Evolutionary conservation across 2,329 filamentous ascomycete genomes (phyloP).

Genomic region (Diplodia scrobiculata): DNA sequence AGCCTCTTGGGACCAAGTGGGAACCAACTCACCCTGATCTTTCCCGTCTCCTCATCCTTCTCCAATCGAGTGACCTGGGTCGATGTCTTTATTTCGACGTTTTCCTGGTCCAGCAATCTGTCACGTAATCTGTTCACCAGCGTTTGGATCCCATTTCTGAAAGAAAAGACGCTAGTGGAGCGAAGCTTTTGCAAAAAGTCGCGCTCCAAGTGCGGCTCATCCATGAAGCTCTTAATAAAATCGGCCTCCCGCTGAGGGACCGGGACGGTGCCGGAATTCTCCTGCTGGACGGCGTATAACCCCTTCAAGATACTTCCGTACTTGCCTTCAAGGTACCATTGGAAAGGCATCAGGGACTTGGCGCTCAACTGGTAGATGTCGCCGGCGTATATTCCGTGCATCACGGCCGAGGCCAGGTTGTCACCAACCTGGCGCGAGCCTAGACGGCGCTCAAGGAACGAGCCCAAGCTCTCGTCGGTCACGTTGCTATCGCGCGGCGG

Average conservation of each 20-base stretch:
- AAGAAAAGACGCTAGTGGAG: constrained; percentile 47
- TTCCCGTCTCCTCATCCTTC: constrained; percentile 13
- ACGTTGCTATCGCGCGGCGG: constrained; percentile 39
- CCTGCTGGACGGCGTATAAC: constrained; percentile 27
- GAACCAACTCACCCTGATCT: constrained; percentile 7
- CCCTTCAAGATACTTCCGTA: constrained; percentile 48
- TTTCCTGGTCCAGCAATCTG: constrained; percentile 36
- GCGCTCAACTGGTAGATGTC: constrained; percentile 80
- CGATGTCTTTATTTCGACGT: constrained; percentile 46
- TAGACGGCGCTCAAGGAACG: constrained; percentile 62
- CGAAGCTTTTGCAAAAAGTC: constrained; percentile 19
- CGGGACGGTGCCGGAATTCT: not conserved
- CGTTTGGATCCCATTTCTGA: constrained; percentile 49
- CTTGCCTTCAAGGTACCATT: constrained; percentile 54
- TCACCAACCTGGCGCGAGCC: constrained; percentile 60
- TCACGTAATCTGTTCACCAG: constrained; percentile 44
- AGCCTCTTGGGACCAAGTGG: not conserved
- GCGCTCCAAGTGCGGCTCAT: constrained; percentile 16
- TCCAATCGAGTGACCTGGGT: constrained; percentile 53
- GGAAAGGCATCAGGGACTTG: constrained; percentile 60
- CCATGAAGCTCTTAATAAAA: constrained; percentile 15
- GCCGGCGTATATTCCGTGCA: constrained; percentile 92
- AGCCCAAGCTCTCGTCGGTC: constrained; percentile 70
- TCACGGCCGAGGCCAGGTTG: constrained; percentile 71
- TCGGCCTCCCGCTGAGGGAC: constrained; percentile 3